Evolutionary conservation across 2,329 filamentous ascomycete species (phyloP).

Genomic region (Chrysoporthe deuterocubensis): DNA sequence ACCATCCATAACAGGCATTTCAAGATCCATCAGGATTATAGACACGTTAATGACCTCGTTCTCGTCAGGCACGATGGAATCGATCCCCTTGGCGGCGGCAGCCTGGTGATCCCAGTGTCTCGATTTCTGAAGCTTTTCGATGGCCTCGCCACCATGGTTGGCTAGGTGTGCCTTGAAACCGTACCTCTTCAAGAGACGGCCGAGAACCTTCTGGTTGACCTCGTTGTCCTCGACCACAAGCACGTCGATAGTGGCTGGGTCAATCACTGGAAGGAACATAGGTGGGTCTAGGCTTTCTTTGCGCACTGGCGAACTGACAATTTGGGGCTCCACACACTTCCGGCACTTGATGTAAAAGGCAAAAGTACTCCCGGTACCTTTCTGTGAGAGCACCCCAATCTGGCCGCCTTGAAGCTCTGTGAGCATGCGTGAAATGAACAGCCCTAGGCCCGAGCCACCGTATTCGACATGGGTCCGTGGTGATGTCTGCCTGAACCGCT

Average conservation of each 20-base stretch:
- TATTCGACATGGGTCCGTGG: constrained; percentile 78
- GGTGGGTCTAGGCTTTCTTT: constrained; percentile 2
- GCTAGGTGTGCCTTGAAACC: constrained; percentile 66
- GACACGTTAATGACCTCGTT: constrained; percentile 59
- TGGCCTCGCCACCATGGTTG: constrained; percentile 63
- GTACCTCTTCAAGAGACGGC: constrained; percentile 62
- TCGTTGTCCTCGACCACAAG: constrained; percentile 72
- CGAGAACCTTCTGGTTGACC: constrained; percentile 68
- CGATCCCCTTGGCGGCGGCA: constrained; percentile 18
- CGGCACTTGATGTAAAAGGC: constrained; percentile 76
- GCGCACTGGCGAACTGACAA: constrained; percentile 41
- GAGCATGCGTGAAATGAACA: constrained; percentile 78
- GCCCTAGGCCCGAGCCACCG: constrained; percentile 75
- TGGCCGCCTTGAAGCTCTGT: constrained; percentile 79
- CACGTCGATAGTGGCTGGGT: constrained; percentile 52
- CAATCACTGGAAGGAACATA: constrained; percentile 32
- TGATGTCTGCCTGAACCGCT: constrained; percentile 78
- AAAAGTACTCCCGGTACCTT: constrained; percentile 73
- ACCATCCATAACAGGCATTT: constrained; percentile 84
- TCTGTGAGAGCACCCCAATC: constrained; percentile 71
- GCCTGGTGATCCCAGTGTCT: constrained; percentile 52
- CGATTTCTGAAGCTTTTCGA: constrained; percentile 59
- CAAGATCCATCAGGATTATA: constrained; percentile 78
- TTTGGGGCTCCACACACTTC: constrained; percentile 41
- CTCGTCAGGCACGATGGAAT: constrained; percentile 37